Evolutionary conservation across 192 early-diverging fungal species (phyloP).

Genomic region (Umbelopsis vinacea): DNA sequence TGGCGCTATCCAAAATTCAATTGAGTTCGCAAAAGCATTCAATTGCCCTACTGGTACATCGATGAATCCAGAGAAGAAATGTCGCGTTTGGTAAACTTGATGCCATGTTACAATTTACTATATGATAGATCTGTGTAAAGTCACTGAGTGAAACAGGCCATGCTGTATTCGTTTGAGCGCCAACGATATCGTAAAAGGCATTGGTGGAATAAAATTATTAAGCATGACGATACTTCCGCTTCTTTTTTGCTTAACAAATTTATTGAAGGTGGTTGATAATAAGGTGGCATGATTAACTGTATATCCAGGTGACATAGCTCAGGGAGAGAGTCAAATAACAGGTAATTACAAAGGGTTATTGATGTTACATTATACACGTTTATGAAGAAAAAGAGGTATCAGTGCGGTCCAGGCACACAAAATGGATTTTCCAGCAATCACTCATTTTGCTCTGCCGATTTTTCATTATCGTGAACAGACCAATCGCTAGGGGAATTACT

Average conservation of each 20-base stretch:
- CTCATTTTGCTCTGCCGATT: neutral
- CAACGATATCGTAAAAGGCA: no score
- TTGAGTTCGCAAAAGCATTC: constrained; percentile 67
- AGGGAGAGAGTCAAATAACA: no score
- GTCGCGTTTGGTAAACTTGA: constrained; percentile 34
- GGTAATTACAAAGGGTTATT: no score
- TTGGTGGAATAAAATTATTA: no score
- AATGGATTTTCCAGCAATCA: neutral
- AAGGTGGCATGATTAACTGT: no score
- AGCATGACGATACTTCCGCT: no score
- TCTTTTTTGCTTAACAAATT: no score
- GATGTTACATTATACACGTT: neutral
- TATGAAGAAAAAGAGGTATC: neutral
- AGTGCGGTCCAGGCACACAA: neutral
- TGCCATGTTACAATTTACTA: neutral
- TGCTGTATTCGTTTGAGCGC: neutral
- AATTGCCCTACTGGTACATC: constrained; percentile 54
- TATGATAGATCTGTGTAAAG: neutral
- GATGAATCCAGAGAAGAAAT: constrained; percentile 74
- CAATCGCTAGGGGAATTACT: neutral
- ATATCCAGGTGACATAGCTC: no score
- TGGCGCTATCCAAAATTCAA: constrained; percentile 64
- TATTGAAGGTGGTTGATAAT: no score
- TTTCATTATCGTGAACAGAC: neutral
- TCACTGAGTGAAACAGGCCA: neutral